These are phyloP conservation scores for Pythium dissotocum DNA, from an alignment of 352 stramenopile species.

Conservation along the genomic window DNA sequence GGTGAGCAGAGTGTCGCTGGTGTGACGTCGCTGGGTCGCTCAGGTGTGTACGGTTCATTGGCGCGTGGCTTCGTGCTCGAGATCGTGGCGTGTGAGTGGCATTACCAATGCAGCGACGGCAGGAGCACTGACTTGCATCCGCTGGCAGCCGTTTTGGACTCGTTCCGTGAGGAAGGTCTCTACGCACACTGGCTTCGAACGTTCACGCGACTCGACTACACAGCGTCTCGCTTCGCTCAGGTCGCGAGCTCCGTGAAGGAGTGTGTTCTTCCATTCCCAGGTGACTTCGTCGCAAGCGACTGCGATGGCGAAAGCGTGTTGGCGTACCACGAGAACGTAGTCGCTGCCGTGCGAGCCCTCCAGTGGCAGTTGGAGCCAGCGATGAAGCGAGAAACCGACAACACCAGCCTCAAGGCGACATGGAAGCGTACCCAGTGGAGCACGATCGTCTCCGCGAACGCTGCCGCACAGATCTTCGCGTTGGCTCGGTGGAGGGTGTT, in stretches of 20 bases:
- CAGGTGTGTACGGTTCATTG: slow-evolving; percentile 58
- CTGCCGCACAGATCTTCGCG: slow-evolving; percentile 53
- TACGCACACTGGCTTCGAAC: slow-evolving; percentile 72
- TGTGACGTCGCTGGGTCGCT: slow-evolving; percentile 44
- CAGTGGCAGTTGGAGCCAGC: slow-evolving; percentile 22
- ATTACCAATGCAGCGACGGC: slow-evolving; percentile 34
- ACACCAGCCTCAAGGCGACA: slow-evolving; percentile 26
- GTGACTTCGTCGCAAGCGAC: slow-evolving; percentile 4
- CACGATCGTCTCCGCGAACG: slow-evolving; percentile 5
- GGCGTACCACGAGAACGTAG: slow-evolving; percentile 24
- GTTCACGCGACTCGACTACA: slow-evolving; percentile 65
- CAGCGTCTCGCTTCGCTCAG: slow-evolving; percentile 29
- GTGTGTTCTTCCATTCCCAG: slow-evolving; percentile 21
- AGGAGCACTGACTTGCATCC: slow-evolving; percentile 36
- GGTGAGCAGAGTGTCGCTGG: slow-evolving; percentile 13
- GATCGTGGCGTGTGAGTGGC: slow-evolving; percentile 66
- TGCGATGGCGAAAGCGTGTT: slow-evolving; percentile 25
- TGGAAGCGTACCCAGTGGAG: slow-evolving; percentile 24
- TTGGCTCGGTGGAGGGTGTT: slow-evolving; percentile 66
- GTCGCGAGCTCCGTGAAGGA: slow-evolving; percentile 24
- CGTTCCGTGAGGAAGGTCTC: slow-evolving; percentile 58
- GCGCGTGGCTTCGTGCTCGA: slow-evolving; percentile 62
- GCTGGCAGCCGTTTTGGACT: slow-evolving; percentile 50
- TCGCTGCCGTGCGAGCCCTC: slow-evolving; percentile 12
- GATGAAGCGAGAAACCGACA: not conserved